These are phyloP conservation scores for Elongisporangium prolatum DNA, from an alignment of 352 stramenopile species.

Conservation along the genomic window DNA sequence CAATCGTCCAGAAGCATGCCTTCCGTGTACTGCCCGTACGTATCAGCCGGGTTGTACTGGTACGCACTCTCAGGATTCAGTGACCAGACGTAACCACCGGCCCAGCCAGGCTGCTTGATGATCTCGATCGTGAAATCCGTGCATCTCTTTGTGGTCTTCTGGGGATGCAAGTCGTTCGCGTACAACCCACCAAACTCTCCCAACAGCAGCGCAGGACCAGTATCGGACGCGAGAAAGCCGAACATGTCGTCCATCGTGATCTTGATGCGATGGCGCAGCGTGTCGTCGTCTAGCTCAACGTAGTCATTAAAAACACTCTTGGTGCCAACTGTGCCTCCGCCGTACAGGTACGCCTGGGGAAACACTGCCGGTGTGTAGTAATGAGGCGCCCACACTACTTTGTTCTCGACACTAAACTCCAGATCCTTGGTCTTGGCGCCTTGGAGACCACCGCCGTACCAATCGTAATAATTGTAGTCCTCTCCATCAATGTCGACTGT, in stretches of 20 bases:
- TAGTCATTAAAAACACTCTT: constrained; percentile 24
- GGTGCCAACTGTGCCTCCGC: constrained; percentile 19
- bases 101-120: constrained; percentile 37
- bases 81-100: constrained; percentile 68
- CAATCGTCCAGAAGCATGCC: constrained; percentile 51
- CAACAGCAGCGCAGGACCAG: constrained; percentile 42
- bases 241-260: constrained; percentile 66
- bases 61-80: constrained; percentile 70
- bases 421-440: constrained; percentile 24
- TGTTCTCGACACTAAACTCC: constrained; percentile 35
- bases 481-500: constrained; percentile 30
- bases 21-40: constrained; percentile 36
- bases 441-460: constrained; percentile 46
- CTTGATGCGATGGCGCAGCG: constrained; percentile 29
- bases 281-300: constrained; percentile 45
- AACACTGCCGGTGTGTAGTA: constrained; percentile 62
- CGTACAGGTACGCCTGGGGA: constrained; percentile 50
- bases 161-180: constrained; percentile 35
- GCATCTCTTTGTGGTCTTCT: constrained; percentile 55
- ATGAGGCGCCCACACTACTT: constrained; percentile 66
- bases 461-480: constrained; percentile 46
- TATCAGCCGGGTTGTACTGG: constrained; percentile 50
- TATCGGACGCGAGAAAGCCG: constrained; percentile 45
- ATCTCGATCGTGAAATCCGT: constrained; percentile 61
- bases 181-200: constrained; percentile 73